Conservation (phyloP, 805 yeast genomes). For the Candida tallmaniae region DNA sequence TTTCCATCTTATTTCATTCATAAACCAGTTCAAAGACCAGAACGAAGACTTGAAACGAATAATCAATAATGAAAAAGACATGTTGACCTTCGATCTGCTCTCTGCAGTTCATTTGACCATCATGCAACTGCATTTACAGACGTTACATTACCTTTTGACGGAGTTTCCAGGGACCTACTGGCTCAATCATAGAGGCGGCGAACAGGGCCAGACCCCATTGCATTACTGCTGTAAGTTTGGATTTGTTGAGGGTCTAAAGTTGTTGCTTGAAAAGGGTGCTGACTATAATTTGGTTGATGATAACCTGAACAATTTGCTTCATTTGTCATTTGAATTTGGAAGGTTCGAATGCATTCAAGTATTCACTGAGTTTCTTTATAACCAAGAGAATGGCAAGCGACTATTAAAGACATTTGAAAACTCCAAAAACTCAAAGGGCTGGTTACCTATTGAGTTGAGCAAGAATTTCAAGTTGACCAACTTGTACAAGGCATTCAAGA, state of each 20-base stretch:
- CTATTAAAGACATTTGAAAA: conserved; percentile 19
- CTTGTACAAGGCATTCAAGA: conserved; percentile 21
- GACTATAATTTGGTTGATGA: conserved; percentile 25
- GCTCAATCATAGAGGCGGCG: conserved; percentile 34
- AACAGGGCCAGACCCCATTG: conserved; percentile 29
- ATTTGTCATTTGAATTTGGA: conserved; percentile 36
- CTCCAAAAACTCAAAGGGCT: conserved; percentile 25
- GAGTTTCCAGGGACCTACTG: conserved; percentile 37
- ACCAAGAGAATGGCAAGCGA: conserved; percentile 4
- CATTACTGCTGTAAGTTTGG: conserved; percentile 32
- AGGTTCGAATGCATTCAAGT: conserved; percentile 27
- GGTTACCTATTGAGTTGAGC: conserved; percentile 31
- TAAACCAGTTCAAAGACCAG: conserved; percentile 15
- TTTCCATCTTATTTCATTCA: conserved; percentile 33
- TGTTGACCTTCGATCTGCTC: conserved; percentile 32
- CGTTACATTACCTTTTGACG: conserved; percentile 39
- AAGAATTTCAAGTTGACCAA: conserved; percentile 23
- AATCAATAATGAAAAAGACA: conserved; percentile 18
- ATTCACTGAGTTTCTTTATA: conserved; percentile 8
- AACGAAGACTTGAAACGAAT: conserved; percentile 15
- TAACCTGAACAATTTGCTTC: conserved; percentile 36
- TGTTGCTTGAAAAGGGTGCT: conserved; percentile 40
- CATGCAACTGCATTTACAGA: conserved; percentile 30
- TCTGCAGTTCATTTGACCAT: conserved; percentile 35
- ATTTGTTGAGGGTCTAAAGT: conserved; percentile 34